phyloP scores from a whole-genome alignment of 768 basidiomycete species.

The Lentinula aciculospora region DNA sequence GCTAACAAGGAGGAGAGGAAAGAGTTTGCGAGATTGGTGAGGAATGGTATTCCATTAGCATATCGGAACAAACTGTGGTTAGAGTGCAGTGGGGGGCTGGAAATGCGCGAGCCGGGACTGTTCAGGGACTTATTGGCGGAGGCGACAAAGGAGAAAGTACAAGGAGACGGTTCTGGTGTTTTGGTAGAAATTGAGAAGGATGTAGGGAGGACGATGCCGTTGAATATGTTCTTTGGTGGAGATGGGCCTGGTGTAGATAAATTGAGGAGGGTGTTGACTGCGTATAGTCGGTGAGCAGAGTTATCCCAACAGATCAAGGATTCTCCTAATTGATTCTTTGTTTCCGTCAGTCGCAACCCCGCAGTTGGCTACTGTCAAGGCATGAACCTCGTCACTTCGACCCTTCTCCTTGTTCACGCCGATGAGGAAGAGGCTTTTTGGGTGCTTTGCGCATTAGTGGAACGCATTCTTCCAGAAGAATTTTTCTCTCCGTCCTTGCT shows the following conservation, averaged over 20 bases:
- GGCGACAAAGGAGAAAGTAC: slow-evolving; percentile 16
- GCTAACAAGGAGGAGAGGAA: slow-evolving; percentile 72
- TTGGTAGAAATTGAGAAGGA: slow-evolving; percentile 93
- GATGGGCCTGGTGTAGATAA: slow-evolving; percentile 94
- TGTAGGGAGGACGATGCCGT: slow-evolving; percentile 84
- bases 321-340: not conserved
- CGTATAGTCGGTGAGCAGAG: slow-evolving; percentile 78
- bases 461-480: slow-evolving; percentile 82
- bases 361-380: slow-evolving; percentile 92
- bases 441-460: slow-evolving; percentile 86
- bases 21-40: slow-evolving; percentile 76
- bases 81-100: slow-evolving; percentile 90
- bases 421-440: slow-evolving; percentile 98
- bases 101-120: slow-evolving; percentile 86
- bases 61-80: slow-evolving; percentile 89
- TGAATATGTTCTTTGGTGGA: slow-evolving; percentile 95
- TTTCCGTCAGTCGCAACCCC: slow-evolving; percentile 68
- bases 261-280: slow-evolving; percentile 80
- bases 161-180: slow-evolving; percentile 38
- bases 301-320: not conserved
- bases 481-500: slow-evolving; percentile 93
- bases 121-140: slow-evolving; percentile 79
- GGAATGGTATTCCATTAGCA: slow-evolving; percentile 80
- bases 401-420: slow-evolving; percentile 85
- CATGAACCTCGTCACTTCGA: slow-evolving; percentile 95